Evolutionary conservation across 768 basidiomycete species (phyloP), one percentile per base, ranked within the genome.

Genomic region (Nevesoporus exiguus): DNA sequence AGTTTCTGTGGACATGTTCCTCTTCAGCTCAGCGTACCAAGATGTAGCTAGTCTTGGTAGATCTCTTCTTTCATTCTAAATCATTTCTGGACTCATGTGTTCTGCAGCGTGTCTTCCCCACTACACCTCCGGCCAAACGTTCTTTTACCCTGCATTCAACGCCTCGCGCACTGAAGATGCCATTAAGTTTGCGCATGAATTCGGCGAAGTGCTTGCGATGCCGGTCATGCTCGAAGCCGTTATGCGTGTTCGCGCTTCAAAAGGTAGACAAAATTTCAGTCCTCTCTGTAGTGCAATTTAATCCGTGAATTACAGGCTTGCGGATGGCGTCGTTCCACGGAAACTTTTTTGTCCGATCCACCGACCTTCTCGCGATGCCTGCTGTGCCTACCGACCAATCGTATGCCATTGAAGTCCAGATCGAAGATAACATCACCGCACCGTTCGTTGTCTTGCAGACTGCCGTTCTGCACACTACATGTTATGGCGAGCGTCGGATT

Each of bases 1-100:
- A 71, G 92, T 99, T 42, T 93, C 94, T 0, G 96, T 98, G 54
- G 96, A 98, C 70, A 98, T 99, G 96, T 98, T 98, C 86, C 77
- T 99, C 54, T 98, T 98, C 77, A 91, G 91, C 60, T 80, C 93
- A 8, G 77, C 80, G 19, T 99, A 98, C 68, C 94, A 95, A 61
- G 97, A 98, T 72, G 93, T 98, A 41, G 93, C 97, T 1, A 93
- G 86, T 55, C 79, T 99, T 17, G 88, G 93, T 92, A 66, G 58
- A 47, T 27, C n/a, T n/a, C n/a, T n/a, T 22, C 4, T 17, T 53
- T 10, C 4, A 50, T 52, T 34, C 29, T 9, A 25, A 5, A 31
- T 43, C 21, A 27, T 50, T 30, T 25, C 21, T 36, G 29, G 21
- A 36, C 33, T n/a, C 44, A 62, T 25, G 30, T 19, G 8, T 51